Evolutionary conservation across 164 flowering plant species (phyloP), one percentile per base, ranked within the genome.

Genomic region (Liquidambar formosana): DNA sequence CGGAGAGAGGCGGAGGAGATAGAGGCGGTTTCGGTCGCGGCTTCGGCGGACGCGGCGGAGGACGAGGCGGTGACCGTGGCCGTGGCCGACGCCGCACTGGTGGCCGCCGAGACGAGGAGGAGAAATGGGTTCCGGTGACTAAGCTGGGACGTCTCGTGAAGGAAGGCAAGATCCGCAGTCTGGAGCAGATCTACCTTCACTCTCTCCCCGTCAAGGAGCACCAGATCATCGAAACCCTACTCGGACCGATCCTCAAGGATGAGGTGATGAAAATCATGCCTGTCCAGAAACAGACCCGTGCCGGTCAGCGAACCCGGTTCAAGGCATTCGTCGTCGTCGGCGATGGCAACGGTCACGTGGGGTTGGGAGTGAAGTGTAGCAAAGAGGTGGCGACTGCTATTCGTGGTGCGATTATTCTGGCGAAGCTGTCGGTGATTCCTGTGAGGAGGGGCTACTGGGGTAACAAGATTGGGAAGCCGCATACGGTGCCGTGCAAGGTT

Each of bases 191-290:
- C 82, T 88, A 89, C 70, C 89, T 89, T 57, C 94, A 88, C 75
- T 89, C 94, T 0, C 82, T 89, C 13, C 87, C 94, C 0, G 81
- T 89, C 77, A 88, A 89, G 75, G 94, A 88, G 75, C 78, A 83
- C 66, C 94, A 89, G 76, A 88, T 89, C 78, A 48, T 89, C 8
- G 95, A 90, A 10, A 57, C 72, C 4, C 82, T 87, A 1, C 67
- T 87, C 61, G 84, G 89, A 0, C 89, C 88, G 0, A 58, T 64
- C 1, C 74, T 91, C 15, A 91, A 91, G 67, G 94, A 91, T 51
- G 97, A 91, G 81, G 97, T 91, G 10, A 91, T 91, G 94, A 91
- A 91, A 70, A 91, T 89, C 81, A 89, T 89, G 89, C 91, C 97
- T 8, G 97, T 91, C 15, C 94, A 89, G 86, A 91, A 91, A 57